These are phyloP conservation scores for Fusarium tuaranense DNA, from an alignment of 2,329 filamentous ascomycete genomes.

Conservation along the genomic window DNA sequence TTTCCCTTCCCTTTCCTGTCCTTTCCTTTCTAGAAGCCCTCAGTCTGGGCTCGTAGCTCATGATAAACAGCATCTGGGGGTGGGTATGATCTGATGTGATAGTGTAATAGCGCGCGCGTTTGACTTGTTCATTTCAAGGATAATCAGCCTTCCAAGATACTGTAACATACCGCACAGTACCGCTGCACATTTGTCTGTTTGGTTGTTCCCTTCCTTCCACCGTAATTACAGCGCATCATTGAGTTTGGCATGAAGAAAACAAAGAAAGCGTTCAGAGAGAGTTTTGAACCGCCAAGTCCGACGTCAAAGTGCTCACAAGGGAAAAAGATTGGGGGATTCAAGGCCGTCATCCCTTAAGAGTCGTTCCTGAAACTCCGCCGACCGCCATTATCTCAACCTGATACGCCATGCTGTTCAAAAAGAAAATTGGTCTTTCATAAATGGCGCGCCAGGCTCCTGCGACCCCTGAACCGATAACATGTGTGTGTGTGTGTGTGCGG, in stretches of 20 bases:
- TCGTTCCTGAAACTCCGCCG: conserved; percentile 40
- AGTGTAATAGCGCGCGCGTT: conserved; percentile 8
- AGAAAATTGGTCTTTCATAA: conserved; percentile 36
- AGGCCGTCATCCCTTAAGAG: conserved; percentile 25
- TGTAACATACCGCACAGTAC: not conserved
- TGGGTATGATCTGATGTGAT: not conserved
- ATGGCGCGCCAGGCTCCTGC: conserved; percentile 38
- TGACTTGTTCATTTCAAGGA: conserved; percentile 12
- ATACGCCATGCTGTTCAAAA: conserved; percentile 45
- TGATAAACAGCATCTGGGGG: conserved; percentile 11
- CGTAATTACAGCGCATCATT: conserved; percentile 28
- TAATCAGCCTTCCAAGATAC: conserved; percentile 3
- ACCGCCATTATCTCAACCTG: conserved; percentile 35
- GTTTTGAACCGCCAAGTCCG: conserved; percentile 19
- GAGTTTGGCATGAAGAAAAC: conserved; percentile 29
- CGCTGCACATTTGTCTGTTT: conserved; percentile 9
- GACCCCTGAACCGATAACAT: conserved; percentile 6
- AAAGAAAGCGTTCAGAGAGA: conserved; percentile 18
- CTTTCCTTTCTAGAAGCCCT: conserved; percentile 13
- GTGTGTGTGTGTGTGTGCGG: conserved; percentile 4
- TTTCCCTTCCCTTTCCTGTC: not conserved
- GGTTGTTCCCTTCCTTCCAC: conserved; percentile 15
- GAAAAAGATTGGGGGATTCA: conserved; percentile 26
- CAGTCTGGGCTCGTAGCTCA: conserved; percentile 10
- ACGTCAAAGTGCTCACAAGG: conserved; percentile 26